Evolutionary conservation across 2,329 filamentous ascomycete species (phyloP).

Genomic region (Epichloe festucae): DNA sequence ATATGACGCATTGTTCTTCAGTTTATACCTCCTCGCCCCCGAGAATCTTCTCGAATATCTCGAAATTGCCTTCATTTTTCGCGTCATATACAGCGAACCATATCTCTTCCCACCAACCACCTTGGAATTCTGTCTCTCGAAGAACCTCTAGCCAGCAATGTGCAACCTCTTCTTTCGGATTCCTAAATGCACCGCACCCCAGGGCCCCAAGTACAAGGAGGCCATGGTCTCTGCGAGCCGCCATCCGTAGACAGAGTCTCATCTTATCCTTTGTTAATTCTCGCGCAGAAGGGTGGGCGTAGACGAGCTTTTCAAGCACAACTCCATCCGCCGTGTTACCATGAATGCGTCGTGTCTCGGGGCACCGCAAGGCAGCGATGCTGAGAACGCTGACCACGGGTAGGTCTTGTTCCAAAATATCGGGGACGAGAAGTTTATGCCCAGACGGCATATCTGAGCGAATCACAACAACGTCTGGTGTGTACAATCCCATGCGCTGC

Average conservation of each 20-base stretch:
- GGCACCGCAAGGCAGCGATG: constrained; percentile 40
- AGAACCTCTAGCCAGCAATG: constrained; percentile 49
- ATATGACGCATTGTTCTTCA: no score
- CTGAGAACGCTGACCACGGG: constrained; percentile 47
- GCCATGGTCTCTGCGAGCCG: constrained; percentile 41
- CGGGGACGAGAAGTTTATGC: constrained; percentile 30
- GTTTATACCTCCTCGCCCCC: constrained; percentile 21
- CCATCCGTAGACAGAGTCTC: constrained; percentile 44
- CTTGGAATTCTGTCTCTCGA: constrained; percentile 44
- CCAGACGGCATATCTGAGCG: constrained; percentile 33
- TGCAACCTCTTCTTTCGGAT: constrained; percentile 50
- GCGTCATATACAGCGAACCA: constrained; percentile 49
- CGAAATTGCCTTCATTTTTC: constrained; percentile 34
- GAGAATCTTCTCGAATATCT: constrained; percentile 33
- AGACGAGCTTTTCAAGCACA: constrained; percentile 21
- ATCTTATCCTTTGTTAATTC: constrained; percentile 50
- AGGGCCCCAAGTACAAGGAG: constrained; percentile 54
- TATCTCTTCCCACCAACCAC: constrained; percentile 50
- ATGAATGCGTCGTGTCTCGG: constrained; percentile 15
- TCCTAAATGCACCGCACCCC: constrained; percentile 54
- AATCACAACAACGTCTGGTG: constrained; percentile 46
- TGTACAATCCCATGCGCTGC: constrained; percentile 40
- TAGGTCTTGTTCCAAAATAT: constrained; percentile 18
- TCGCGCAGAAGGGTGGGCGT: constrained; percentile 29
- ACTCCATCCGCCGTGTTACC: constrained; percentile 9